Base-by-base conservation (phyloP, 2,329 filamentous ascomycete genomes). In the Didymella keratinophila region DNA sequence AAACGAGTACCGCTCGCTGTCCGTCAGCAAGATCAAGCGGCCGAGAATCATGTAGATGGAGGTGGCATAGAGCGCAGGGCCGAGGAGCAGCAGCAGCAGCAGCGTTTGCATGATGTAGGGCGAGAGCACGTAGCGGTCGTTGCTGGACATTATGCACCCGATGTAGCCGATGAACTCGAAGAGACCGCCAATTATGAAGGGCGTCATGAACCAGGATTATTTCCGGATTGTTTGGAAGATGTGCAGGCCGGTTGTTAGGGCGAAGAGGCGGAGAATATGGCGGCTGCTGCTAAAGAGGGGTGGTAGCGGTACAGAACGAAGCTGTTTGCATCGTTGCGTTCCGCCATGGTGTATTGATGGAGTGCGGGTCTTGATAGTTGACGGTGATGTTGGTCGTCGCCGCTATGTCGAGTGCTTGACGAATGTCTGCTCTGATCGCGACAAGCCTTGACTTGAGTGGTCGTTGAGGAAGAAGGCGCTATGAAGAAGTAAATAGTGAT, bases 131-230 rank as follows among this genome's bases (percentile, higher is more conserved):
- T 56, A 63, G 25, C 56, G 30, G 58, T 75, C 79, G 12, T 79
- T 62, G 1, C 44, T 21, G 2, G 77, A 77, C 2, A 72, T 67
- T 1, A 79, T 78, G 48, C 84, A 79, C 2, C 79, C 81, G 14
- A 82, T 66, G 58, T 85, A 86, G 10, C 83, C 83, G 25, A 85
- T 70, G 0, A 71, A 68, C 68, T 86, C 82, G 60, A 84, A 84
- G 7, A 80, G 54, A 20, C 81, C 80, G n/a, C 83, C 83, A n/a
- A 85, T 69, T 6, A 82, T 61, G 44, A 86, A 81, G 0, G 83
- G 80, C 2, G 81, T 79, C 64, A 83, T 81, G 67, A 82, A 85
- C 80, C 81, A 84, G 2, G 81, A 80, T 27, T 77, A 73, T 3
- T 76, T 77, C 14, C 70, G 75, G 27, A 75, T 66, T 21, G 82